Evolutionary conservation across 2,329 filamentous ascomycete species (phyloP).

Genomic region (Alternaria ethzedia): DNA sequence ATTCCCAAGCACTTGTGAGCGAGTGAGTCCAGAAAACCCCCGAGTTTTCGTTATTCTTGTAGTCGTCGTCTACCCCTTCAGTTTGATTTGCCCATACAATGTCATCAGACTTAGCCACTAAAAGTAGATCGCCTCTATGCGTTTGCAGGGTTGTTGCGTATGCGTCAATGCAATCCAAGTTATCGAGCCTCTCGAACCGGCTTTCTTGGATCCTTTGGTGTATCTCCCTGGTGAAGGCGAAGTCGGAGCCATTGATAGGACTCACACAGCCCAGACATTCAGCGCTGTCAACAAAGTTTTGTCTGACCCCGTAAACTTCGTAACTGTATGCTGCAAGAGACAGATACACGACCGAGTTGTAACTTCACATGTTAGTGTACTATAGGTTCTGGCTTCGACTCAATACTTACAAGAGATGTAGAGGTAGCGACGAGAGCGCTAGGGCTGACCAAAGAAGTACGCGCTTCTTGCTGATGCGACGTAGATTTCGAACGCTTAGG

Average conservation of each 20-base stretch:
- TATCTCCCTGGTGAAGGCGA: neutral
- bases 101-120: conserved; percentile 11
- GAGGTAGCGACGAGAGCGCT: neutral
- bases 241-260: neutral
- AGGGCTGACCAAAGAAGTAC: neutral
- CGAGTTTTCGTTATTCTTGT: neutral
- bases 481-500: neutral
- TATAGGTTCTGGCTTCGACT: neutral
- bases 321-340: conserved; percentile 26
- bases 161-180: conserved; percentile 18
- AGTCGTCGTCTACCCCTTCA: neutral
- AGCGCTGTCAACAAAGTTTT: neutral
- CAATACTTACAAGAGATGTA: neutral
- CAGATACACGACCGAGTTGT: conserved; percentile 34
- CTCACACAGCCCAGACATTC: neutral
- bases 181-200: conserved; percentile 1
- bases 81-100: neutral
- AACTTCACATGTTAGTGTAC: conserved; percentile 11
- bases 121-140: conserved; percentile 15
- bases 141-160: conserved; percentile 22
- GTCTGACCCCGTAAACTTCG: conserved; percentile 11
- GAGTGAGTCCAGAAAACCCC: neutral
- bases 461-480: neutral
- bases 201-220: neutral
- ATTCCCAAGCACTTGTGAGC: neutral